Base-by-base conservation (phyloP, 768 basidiomycete species). In the Pulveroboletus sp. region DNA sequence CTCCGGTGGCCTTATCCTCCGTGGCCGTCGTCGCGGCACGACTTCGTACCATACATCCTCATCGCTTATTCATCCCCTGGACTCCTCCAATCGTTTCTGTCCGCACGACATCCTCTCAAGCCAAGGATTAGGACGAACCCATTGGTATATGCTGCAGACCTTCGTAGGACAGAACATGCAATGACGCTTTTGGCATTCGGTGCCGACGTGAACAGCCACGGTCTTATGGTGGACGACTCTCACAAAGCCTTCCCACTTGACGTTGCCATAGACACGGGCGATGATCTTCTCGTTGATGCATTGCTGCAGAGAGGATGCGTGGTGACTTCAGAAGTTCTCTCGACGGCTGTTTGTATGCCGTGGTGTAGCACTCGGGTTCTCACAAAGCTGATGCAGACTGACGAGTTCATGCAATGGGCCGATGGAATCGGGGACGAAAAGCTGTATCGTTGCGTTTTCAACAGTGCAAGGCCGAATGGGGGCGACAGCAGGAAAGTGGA, bases 91-190 rank as follows among this genome's bases (percentile, higher is more conserved):
- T 16, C 43, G 10, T 43, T 34, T 9, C 32, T 43, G 14, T 23
- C 32, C 13, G 1, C 14, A 13, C 38, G n/a, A 6, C 21, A 10
- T 24, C 38, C 29, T 31, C 19, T 42, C 10, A 42, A 42, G 12
- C 41, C 41, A 12, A 31, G 41, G 41, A 17, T 9, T 6, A 40
- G 54, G 21, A 51, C 53, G 9, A 49, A 34, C 7, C 51, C 53
- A 1, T 35, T 52, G 4, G 13, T 55, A 16, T 48, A 45, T 32
- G 49, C 44, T 11, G 20, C 50, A n/a, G 31, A 43, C 5, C 34
- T 35, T 1, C 21, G n/a, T 4, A 51, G 43, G 23, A 11, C 33
- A 6, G 33, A 51, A 5, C 52, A 54, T n/a, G 37, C 45, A n/a
- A 21, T 20, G 23, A 23, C 7, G 10, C 29, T 41, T n/a, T 11